Evolutionary conservation across 495 filamentous ascomycete species (phyloP).

Genomic region (Penicillium roqueforti): DNA sequence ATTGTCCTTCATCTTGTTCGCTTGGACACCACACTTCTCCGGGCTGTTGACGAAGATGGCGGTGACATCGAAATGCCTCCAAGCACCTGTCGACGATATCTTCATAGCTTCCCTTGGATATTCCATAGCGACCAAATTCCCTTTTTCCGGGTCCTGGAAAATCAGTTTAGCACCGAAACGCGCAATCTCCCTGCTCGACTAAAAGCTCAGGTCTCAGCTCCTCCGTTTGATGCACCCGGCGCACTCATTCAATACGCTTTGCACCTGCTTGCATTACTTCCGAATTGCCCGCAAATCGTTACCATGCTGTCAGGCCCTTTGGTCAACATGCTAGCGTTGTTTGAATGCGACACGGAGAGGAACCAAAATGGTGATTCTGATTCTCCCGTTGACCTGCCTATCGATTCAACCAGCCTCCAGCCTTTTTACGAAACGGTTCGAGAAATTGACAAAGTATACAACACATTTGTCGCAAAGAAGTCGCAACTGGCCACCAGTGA

Average conservation of each 20-base stretch:
- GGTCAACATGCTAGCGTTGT: not conserved
- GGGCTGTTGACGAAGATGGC: conserved; percentile 19
- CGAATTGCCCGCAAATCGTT: not conserved
- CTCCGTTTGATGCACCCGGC: conserved; percentile 22
- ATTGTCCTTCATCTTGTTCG: conserved; percentile 35
- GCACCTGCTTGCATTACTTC: not conserved
- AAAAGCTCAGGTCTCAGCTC: conserved; percentile 24
- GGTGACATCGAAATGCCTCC: conserved; percentile 24
- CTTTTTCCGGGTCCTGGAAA: conserved; percentile 29
- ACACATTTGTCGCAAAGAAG: conserved; percentile 38
- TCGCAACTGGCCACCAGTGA: conserved; percentile 37
- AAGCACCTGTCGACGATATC: conserved; percentile 26
- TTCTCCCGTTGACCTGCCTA: conserved; percentile 12
- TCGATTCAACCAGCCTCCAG: conserved; percentile 18
- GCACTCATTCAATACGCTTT: not conserved
- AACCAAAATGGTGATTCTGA: not conserved
- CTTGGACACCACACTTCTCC: conserved; percentile 30
- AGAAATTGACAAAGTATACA: conserved; percentile 31
- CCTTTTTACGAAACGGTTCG: conserved; percentile 27
- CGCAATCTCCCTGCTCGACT: conserved; percentile 26
- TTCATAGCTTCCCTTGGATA: conserved; percentile 28
- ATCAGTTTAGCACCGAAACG: conserved; percentile 19
- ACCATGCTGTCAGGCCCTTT: not conserved
- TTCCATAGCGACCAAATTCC: conserved; percentile 32
- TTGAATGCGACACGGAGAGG: not conserved